phyloP scores from a whole-genome alignment of 2,329 filamentous ascomycete genomes.

The Trichophyton mentagrophytes region DNA sequence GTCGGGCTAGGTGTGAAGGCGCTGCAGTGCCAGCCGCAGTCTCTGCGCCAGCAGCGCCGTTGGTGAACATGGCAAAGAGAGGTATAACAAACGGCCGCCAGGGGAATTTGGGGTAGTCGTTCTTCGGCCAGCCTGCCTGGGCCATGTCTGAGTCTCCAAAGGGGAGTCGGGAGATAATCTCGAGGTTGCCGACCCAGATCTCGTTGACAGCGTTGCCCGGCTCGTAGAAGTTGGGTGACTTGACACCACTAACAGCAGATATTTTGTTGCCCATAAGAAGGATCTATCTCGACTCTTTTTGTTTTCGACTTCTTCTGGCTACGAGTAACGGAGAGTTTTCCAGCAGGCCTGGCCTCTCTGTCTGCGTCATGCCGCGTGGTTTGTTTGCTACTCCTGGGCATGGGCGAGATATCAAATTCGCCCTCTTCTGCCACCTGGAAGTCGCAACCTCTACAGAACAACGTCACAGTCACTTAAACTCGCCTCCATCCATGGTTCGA shows the following conservation, averaged over 20 bases:
- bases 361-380: too few relatives aligned
- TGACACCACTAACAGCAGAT: slow-evolving; percentile 23
- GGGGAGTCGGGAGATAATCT: slow-evolving; percentile 27
- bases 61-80: slow-evolving; percentile 11
- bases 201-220: slow-evolving; percentile 29
- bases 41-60: neutral
- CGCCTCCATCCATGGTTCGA: too few relatives aligned
- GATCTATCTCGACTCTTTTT: neutral
- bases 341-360: too few relatives aligned
- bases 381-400: too few relatives aligned
- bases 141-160: slow-evolving; percentile 29
- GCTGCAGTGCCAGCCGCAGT: neutral
- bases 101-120: slow-evolving; percentile 26
- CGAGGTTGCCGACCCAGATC: slow-evolving; percentile 26
- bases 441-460: too few relatives aligned
- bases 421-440: too few relatives aligned
- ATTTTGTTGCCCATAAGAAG: slow-evolving; percentile 25
- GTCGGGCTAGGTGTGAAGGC: neutral
- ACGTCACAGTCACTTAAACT: too few relatives aligned
- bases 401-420: too few relatives aligned
- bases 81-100: slow-evolving; percentile 31
- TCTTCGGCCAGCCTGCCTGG: slow-evolving; percentile 25
- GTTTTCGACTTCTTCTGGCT: neutral
- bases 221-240: slow-evolving; percentile 24
- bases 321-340: too few relatives aligned